phyloP scores from a whole-genome alignment of 768 basidiomycete genomes.

The Dentipellis sp. region DNA sequence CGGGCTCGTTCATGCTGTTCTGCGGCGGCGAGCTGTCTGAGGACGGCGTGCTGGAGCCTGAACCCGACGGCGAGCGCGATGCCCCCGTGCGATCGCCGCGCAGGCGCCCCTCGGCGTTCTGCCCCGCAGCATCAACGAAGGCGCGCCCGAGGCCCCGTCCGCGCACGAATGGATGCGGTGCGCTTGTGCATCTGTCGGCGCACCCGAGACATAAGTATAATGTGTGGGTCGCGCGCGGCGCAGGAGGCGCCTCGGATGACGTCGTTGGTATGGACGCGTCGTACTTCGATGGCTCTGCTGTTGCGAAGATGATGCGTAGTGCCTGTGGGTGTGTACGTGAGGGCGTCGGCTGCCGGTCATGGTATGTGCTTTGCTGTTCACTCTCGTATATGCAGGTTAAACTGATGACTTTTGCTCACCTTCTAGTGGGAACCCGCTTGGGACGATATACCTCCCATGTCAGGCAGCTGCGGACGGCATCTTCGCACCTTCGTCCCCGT shows the following conservation, averaged over 20 bases:
- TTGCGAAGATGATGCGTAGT: constrained; percentile 41
- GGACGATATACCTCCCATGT: constrained; percentile 53
- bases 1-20: constrained; percentile 28
- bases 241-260: constrained; percentile 32
- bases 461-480: constrained; percentile 43
- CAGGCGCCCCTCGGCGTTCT: constrained; percentile 16
- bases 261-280: constrained; percentile 47
- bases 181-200: constrained; percentile 47
- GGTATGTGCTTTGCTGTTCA: constrained; percentile 25
- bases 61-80: constrained; percentile 19
- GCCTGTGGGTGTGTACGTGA: constrained; percentile 61
- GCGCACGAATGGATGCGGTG: constrained; percentile 52
- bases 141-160: constrained; percentile 12
- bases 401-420: constrained; percentile 5
- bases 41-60: constrained; percentile 1
- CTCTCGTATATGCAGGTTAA: neutral
- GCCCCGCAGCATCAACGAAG: constrained; percentile 11
- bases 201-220: constrained; percentile 40
- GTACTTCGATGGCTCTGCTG: constrained; percentile 46
- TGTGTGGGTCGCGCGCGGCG: constrained; percentile 50
- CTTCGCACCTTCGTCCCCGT: constrained; percentile 36
- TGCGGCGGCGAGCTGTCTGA: constrained; percentile 24
- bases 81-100: constrained; percentile 17
- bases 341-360: constrained; percentile 57
- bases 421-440: constrained; percentile 52